Percentiles rank a stretch among this genome's conserved stretches.
These are phyloP conservation scores for Pseudozyma tsukubaensis DNA, from an alignment of 1,284 basidiomycete species.

Conservation along the genomic window DNA sequence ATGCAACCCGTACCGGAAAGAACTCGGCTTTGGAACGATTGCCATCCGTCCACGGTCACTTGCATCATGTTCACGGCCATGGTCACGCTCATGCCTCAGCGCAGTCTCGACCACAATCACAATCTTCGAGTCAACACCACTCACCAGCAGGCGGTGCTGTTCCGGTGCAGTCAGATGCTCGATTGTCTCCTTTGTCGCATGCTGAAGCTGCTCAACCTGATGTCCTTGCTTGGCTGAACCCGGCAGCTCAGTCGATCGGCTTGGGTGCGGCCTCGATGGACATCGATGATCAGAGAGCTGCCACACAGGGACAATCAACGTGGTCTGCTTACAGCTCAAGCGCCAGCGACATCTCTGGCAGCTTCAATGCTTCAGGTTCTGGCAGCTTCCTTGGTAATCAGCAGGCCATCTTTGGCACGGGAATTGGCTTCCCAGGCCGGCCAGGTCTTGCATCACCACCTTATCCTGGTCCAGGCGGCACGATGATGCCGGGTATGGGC, in stretches of 20 bases:
- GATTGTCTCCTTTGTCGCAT: conserved; percentile 28
- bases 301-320: conserved; percentile 11
- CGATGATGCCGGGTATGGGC: conserved; percentile 20
- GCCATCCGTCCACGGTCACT: conserved; percentile 46
- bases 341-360: conserved; percentile 32
- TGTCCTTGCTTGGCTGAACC: conserved; percentile 43
- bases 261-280: conserved; percentile 28
- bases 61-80: conserved; percentile 43
- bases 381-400: conserved; percentile 10
- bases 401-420: conserved; percentile 14
- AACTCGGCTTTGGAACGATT: conserved; percentile 45
- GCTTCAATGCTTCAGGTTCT: conserved; percentile 11
- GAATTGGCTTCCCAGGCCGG: conserved; percentile 15
- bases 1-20: conserved; percentile 44
- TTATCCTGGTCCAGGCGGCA: conserved; percentile 7
- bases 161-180: conserved; percentile 23
- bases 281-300: conserved; percentile 25
- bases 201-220: conserved; percentile 19
- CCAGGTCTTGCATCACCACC: conserved; percentile 22
- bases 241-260: conserved; percentile 16
- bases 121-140: conserved; percentile 40
- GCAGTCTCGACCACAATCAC: conserved; percentile 36
- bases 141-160: conserved; percentile 36
- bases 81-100: conserved; percentile 19
- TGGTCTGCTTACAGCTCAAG: conserved; percentile 46